Evolutionary conservation across 192 early-diverging fungal species (phyloP), one percentile per base, ranked within the genome.

Genomic region (Entomortierella chlamydospora): DNA sequence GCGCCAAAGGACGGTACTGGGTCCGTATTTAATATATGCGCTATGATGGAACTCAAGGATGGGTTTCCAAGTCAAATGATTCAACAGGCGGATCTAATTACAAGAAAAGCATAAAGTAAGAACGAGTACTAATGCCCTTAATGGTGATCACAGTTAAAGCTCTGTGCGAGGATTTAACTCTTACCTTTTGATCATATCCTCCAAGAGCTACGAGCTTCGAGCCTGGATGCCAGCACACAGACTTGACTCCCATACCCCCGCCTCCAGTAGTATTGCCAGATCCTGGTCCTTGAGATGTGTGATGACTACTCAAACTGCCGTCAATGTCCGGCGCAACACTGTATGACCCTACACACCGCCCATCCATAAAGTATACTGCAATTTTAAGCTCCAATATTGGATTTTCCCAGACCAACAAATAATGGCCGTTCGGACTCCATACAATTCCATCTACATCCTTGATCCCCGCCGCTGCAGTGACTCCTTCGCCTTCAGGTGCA

Each of bases 351-450:
- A 74, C 54, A 52, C 66, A 64, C 18, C 63, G 45, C 33, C 76
- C 76, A 29, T 79, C 76, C 76, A 79, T 65, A 0, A 64, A 53
- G 22, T 70, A 66, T 13, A 63, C 54, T 1, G 65, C 68, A 1
- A 60, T 39, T 49, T 47, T 69, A 84, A 82, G 83, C 64, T 93
- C 93, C 34, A 91, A 82, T 18, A 92, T 63, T 11, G 83, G 70
- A 22, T 90, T 87, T 43, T 96, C 94, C 91, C 91, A 95, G 0
- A 89, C 88, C 9, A 87, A 90, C 67, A 97, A 87, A 61, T 84
- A 94, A 28, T 85, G 80, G 20, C 95, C 95, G 71, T 97, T 91
- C 0, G 96, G 96, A 29, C 95, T 96, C 93, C 94, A 95, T 18
- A 85, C 78, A 30, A 97, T 72, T 64, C 94, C 87, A 41, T 91